phyloP scores from a whole-genome alignment of 1,284 basidiomycete genomes.

The Vanrija sp. region DNA sequence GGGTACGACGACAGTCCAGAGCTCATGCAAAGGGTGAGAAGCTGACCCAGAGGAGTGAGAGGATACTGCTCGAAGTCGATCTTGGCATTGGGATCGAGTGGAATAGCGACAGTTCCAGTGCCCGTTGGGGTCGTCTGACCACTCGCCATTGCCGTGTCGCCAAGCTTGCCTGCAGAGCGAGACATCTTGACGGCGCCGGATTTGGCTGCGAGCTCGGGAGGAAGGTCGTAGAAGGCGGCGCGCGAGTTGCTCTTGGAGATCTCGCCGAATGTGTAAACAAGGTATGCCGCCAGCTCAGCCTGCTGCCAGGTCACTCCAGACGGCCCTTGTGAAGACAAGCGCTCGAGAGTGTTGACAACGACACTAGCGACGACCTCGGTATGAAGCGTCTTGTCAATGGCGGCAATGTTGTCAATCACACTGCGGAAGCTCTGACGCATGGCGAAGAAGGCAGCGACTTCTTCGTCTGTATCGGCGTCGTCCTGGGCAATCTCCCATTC shows the following conservation, averaged over 20 bases:
- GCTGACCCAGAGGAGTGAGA: constrained; percentile 84
- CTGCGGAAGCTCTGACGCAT: constrained; percentile 61
- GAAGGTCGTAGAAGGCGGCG: constrained; percentile 49
- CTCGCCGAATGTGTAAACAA: constrained; percentile 92
- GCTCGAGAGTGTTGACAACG: constrained; percentile 41
- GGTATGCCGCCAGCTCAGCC: constrained; percentile 84
- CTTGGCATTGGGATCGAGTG: constrained; percentile 50
- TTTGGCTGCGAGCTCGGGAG: constrained; percentile 43
- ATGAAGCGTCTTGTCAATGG: constrained; percentile 57
- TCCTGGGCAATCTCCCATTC: constrained; percentile 84
- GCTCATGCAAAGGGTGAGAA: constrained; percentile 77
- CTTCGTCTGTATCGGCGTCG: constrained; percentile 81
- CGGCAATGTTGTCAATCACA: constrained; percentile 91
- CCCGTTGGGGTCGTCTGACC: constrained; percentile 38
- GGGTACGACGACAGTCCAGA: constrained; percentile 80
- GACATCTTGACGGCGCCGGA: constrained; percentile 24
- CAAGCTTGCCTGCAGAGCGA: constrained; percentile 23
- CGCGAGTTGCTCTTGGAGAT: constrained; percentile 57
- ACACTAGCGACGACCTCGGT: constrained; percentile 48
- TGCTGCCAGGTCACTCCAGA: constrained; percentile 78
- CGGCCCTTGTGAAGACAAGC: constrained; percentile 34
- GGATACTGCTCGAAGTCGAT: constrained; percentile 80
- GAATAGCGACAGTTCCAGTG: not conserved
- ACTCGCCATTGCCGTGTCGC: constrained; percentile 32
- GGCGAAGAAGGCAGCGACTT: constrained; percentile 74